Base-by-base conservation (phyloP, 805 yeast genomes). In the Saturnispora mendoncae region DNA sequence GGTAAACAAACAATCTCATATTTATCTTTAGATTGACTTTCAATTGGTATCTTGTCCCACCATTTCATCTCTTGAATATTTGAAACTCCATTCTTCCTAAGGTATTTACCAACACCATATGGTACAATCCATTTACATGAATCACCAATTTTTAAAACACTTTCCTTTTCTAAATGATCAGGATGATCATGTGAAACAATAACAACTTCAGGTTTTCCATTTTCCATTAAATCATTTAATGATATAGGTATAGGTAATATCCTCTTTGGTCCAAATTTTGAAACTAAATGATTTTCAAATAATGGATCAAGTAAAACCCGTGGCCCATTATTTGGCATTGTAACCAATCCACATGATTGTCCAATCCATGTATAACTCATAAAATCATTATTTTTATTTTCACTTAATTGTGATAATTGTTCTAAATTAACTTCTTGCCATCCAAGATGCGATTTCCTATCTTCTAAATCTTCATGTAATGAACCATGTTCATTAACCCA, bases 121-220 rank as follows among this genome's bases (percentile, higher is more conserved):
- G 97, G 97, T 1, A 88, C 95, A 8, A 90, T 70, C 97, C 97
- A 90, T 1, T 74, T 66, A 2, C 81, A 66, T 3, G 60, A 48
- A 49, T 84, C 79, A 10, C 83, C 80, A n/a, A 80, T 61, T 37
- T 64, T 51, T 30, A 61, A 55, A 13, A 78, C 73, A 8, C 83
- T 66, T 24, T 68, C 75, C 42, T 72, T 65, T 52, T 90, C 97
- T 34, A 90, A 62, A 62, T 90, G 97, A 59, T 90, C 97, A 2
- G 97, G 97, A 54, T 90, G 97, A 56, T 90, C 88, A 57, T 90
- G 97, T 2, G 94, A 82, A 0, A 90, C 94, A 17, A 90, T 55
- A 1, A 86, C 78, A 42, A 79, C 74, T 47, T 85, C 78, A 0
- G 87, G 82, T 31, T 64, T 60, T 9, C 86, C 83, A 0, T 20